Evolutionary conservation across 129 eudicot species (phyloP), one percentile per base, ranked within the genome.

Genomic region (Solidago caesia): DNA sequence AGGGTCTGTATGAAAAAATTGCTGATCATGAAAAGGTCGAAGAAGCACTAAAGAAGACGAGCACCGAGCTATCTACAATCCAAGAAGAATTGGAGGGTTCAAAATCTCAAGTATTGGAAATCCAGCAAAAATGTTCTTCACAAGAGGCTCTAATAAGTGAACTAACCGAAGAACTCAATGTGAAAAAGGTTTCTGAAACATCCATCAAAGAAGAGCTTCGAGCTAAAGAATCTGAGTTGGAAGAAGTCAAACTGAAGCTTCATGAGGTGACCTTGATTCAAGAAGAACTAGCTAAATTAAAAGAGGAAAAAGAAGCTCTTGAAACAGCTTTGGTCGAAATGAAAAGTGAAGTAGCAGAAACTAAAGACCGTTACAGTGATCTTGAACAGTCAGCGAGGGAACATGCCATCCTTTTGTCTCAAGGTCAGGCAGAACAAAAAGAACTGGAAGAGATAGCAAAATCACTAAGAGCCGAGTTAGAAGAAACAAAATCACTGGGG

Each of bases 11-110:
- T 26, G 88, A 75, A n/a, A 89, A 84, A 64, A 84, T 89, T 2
- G 84, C 91, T 6, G 94, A 89, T 69, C 85, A 87, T 76, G 81
- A 87, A 81, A 84, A 92, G 72, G 82, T 84, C 5, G 94, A 92
- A 70, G 96, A 89, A 67, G 85, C 87, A 44, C 87, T 89, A 21
- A 89, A 87, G 73, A 83, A 51, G 49, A 71, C 88, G 2, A 76
- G 85, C 6, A 49, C 75, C 21, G 90, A 89, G 64, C 85, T 92
- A 51, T 83, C 88, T 29, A 61, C 75, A 5, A 82, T 82, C 81
- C 86, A 82, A 64, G 84, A 77, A 57, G 96, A 87, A 63, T 65
- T 90, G 69, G 89, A 88, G 79, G 72, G 67, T 64, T 84, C 88
- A 46, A 88, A 80, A 82, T 85, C 91, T 33, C 82, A 82, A 69